Conservation (phyloP, 2,329 filamentous ascomycete genomes). For the Mycogone perniciosa region DNA sequence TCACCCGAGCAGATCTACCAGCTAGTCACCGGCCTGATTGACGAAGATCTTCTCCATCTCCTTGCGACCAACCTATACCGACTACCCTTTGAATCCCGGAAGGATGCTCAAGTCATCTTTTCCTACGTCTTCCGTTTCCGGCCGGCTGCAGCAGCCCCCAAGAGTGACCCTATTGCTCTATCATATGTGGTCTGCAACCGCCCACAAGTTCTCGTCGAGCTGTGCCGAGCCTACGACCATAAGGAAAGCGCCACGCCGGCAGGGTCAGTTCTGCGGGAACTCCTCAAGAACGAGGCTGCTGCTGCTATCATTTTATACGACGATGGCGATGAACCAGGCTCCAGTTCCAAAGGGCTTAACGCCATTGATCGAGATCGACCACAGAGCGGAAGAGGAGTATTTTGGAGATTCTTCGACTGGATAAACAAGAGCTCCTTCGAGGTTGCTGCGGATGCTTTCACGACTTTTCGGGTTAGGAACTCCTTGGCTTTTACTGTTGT, state of each 20-base stretch:
- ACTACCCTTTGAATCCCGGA: constrained; percentile 90
- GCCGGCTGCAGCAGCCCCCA: constrained; percentile 58
- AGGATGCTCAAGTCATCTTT: constrained; percentile 93
- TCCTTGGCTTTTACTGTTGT: background rate
- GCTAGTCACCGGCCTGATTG: constrained; percentile 75
- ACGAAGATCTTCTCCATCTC: constrained; percentile 81
- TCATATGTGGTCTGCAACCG: constrained; percentile 82
- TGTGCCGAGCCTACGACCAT: constrained; percentile 85
- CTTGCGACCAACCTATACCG: constrained; percentile 77
- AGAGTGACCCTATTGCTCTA: constrained; percentile 74
- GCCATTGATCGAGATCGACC: constrained; percentile 70
- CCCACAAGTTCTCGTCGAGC: constrained; percentile 78
- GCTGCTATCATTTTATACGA: constrained; percentile 91
- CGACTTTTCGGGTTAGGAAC: constrained; percentile 75
- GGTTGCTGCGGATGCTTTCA: constrained; percentile 94
- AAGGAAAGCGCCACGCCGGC: constrained; percentile 89
- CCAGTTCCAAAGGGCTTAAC: constrained; percentile 67
- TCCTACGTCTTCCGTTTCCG: constrained; percentile 91
- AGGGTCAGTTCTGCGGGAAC: constrained; percentile 81
- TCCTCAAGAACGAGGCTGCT: constrained; percentile 82
- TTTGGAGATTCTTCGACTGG: constrained; percentile 97
- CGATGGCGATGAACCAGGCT: constrained; percentile 65
- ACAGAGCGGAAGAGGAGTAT: constrained; percentile 76
- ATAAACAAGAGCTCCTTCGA: constrained; percentile 96
- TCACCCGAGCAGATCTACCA: constrained; percentile 83